Conservation (phyloP, 495 filamentous ascomycete genomes). For the Lasiosphaeriaceae sp. region DNA sequence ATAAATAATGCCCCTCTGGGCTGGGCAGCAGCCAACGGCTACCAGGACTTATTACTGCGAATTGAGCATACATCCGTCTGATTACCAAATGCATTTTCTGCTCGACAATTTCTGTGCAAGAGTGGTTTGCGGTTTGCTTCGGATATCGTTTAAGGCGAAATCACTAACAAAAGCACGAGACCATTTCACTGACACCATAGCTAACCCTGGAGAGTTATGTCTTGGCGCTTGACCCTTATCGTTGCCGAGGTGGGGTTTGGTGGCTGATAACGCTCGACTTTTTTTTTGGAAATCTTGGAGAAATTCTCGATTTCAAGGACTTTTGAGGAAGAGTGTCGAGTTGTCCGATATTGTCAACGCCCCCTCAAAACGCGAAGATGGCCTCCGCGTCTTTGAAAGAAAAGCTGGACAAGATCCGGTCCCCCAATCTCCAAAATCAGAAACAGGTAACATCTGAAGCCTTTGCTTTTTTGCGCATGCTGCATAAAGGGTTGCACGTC, state of each 20-base stretch:
- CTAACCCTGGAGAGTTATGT: neutral
- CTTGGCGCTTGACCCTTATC: slow-evolving; percentile 21
- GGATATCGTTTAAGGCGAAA: no score
- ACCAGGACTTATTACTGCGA: no score
- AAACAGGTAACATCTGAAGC: slow-evolving; percentile 62
- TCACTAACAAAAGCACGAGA: no score
- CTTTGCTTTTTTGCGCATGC: neutral
- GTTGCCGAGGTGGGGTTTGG: slow-evolving; percentile 14
- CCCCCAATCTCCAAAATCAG: slow-evolving; percentile 92
- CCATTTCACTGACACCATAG: neutral
- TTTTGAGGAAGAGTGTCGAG: slow-evolving; percentile 10
- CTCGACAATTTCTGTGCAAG: no score
- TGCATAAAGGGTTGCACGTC: neutral
- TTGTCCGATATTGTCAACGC: slow-evolving; percentile 16
- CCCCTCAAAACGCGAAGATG: slow-evolving; percentile 33
- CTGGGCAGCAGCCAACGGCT: no score
- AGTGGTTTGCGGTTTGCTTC: no score
- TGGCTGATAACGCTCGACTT: slow-evolving; percentile 28
- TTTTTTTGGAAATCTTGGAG: slow-evolving; percentile 21
- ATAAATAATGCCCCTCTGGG: no score
- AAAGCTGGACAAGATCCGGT: slow-evolving; percentile 93
- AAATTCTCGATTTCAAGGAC: slow-evolving; percentile 20
- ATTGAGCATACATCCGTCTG: no score
- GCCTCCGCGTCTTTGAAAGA: slow-evolving; percentile 68
- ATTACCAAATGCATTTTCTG: no score